Conservation (phyloP, 441 rosid genomes). For the Adansonia gregorii region DNA sequence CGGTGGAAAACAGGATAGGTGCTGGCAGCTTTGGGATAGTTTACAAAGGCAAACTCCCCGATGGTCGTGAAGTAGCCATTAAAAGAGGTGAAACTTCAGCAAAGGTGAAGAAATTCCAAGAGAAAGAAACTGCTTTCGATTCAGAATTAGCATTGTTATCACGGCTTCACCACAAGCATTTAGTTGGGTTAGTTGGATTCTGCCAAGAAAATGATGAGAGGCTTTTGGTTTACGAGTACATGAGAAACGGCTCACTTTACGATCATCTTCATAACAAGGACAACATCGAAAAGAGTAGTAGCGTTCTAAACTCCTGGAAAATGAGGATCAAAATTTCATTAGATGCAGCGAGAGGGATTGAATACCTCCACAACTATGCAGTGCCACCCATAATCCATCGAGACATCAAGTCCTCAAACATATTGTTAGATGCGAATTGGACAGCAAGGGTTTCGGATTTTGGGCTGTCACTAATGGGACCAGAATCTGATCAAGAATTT, state of each 20-base stretch:
- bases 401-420: slow-evolving; percentile 54
- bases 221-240: slow-evolving; percentile 60
- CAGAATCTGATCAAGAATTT: slow-evolving; percentile 36
- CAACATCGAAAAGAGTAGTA: slow-evolving; percentile 25
- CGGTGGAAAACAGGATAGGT: slow-evolving; percentile 52
- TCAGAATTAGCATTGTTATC: slow-evolving; percentile 54
- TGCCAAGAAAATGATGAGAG: slow-evolving; percentile 62
- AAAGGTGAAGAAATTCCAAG: slow-evolving; percentile 41
- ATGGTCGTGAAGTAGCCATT: slow-evolving; percentile 61
- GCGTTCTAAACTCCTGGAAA: slow-evolving; percentile 45
- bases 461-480: slow-evolving; percentile 47
- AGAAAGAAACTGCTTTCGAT: slow-evolving; percentile 56
- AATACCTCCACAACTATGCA: slow-evolving; percentile 49
- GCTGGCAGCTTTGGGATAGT: slow-evolving; percentile 60
- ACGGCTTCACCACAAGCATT: slow-evolving; percentile 64
- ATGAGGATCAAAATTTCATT: slow-evolving; percentile 46
- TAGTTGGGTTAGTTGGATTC: slow-evolving; percentile 55
- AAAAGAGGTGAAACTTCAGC: slow-evolving; percentile 48
- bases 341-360: slow-evolving; percentile 53
- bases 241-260: slow-evolving; percentile 58
- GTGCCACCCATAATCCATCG: slow-evolving; percentile 54
- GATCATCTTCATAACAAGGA: slow-evolving; percentile 43
- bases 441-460: slow-evolving; percentile 49
- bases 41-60: slow-evolving; percentile 51
- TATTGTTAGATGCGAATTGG: slow-evolving; percentile 42